Evolutionary conservation across 2,329 filamentous ascomycete species (phyloP).

Genomic region (Aspergillus pseudoviridinutans): DNA sequence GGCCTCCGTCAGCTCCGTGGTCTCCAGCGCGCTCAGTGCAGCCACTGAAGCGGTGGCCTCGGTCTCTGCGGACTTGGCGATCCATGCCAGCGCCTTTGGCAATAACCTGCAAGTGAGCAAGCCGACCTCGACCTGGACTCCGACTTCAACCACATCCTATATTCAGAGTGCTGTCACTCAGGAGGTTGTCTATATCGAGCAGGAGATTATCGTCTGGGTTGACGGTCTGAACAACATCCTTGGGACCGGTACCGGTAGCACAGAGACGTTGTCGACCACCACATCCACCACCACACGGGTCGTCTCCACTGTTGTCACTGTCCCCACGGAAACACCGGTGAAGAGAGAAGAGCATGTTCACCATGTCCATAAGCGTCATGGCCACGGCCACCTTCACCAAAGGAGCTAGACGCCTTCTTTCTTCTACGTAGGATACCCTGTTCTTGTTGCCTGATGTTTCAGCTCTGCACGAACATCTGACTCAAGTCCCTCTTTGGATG

Average conservation of each 20-base stretch:
- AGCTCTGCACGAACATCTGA: not conserved
- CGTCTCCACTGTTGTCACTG: slow-evolving; percentile 20
- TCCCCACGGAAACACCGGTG: slow-evolving; percentile 14
- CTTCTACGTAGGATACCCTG: not conserved
- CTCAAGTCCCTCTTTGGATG: not conserved
- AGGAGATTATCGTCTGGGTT: slow-evolving; percentile 25
- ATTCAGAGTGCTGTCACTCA: slow-evolving; percentile 20
- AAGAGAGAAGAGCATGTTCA: slow-evolving; percentile 16
- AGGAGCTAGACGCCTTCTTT: not conserved
- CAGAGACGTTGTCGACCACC: slow-evolving; percentile 22
- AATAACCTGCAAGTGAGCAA: slow-evolving; percentile 4
- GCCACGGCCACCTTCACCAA: slow-evolving; percentile 16
- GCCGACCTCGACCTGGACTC: slow-evolving; percentile 16
- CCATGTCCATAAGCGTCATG: slow-evolving; percentile 21
- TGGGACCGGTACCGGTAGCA: slow-evolving; percentile 21
- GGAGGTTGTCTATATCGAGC: slow-evolving; percentile 28
- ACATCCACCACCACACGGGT: slow-evolving; percentile 19
- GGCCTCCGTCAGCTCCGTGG: slow-evolving; percentile 7
- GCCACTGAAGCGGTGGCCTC: not conserved
- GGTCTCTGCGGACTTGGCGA: slow-evolving; percentile 1
- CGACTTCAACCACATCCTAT: slow-evolving; percentile 24
- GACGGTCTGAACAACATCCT: slow-evolving; percentile 22
- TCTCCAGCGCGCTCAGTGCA: slow-evolving; percentile 3
- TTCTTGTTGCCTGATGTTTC: not conserved
- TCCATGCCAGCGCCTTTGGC: slow-evolving; percentile 6